Evolutionary conservation across 306 rosid species (phyloP).

Genomic region (Astragalus membranaceus): DNA sequence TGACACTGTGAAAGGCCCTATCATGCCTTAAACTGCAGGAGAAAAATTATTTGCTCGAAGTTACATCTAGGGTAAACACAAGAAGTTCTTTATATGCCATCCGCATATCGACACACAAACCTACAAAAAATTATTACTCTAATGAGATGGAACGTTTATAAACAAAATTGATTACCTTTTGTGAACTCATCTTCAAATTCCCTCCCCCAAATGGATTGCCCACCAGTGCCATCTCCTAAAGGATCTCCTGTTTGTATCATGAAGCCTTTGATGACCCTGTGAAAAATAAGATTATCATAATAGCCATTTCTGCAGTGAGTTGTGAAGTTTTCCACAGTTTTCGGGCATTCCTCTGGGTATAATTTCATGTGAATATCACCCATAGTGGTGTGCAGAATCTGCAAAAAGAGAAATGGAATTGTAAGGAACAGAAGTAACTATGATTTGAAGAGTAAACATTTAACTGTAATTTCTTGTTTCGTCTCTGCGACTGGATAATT

Average conservation of each 20-base stretch:
- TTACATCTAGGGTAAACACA: conserved; percentile 3
- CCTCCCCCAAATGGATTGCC: conserved; percentile 98
- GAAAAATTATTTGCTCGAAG: conserved; percentile 17
- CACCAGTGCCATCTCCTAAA: conserved; percentile 97
- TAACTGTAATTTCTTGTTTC: background rate
- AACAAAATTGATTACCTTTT: conserved; percentile 56
- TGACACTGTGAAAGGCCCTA: conserved; percentile 89
- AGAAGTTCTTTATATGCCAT: background rate
- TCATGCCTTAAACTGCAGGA: conserved; percentile 87
- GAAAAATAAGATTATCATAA: conserved; percentile 88
- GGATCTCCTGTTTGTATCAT: conserved; percentile 99
- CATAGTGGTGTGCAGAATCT: conserved; percentile 94
- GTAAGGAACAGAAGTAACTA: background rate
- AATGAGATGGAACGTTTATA: background rate
- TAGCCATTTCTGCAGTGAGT: conserved; percentile 97
- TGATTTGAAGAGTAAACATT: background rate
- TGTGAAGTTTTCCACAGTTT: conserved; percentile 97
- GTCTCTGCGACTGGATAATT: background rate
- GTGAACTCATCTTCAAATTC: conserved; percentile 97
- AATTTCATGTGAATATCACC: conserved; percentile 92
- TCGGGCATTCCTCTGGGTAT: conserved; percentile 97
- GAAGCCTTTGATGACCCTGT: conserved; percentile 95
- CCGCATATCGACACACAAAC: background rate
- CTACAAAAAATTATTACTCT: background rate
- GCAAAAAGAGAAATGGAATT: conserved; percentile 17